Percentiles rank a stretch among this genome's conserved stretches.
phyloP scores from a whole-genome alignment of 768 basidiomycete genomes.

The Psilocybe azurescens region DNA sequence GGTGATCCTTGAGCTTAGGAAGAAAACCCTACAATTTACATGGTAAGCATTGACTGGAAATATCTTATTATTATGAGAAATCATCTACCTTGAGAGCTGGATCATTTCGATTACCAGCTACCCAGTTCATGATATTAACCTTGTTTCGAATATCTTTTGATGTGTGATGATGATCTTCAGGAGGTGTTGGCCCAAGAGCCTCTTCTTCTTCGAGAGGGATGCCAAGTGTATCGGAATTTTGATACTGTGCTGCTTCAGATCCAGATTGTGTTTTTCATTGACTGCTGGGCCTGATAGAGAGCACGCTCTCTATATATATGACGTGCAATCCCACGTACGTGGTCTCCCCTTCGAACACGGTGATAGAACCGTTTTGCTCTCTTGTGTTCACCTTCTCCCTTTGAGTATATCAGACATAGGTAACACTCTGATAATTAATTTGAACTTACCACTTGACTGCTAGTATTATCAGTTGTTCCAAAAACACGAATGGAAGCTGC shows the following conservation, averaged over 20 bases:
- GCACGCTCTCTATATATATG: constrained; percentile 18
- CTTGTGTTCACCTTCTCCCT: constrained; percentile 24
- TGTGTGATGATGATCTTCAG: constrained; percentile 21
- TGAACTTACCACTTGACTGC: constrained; percentile 16
- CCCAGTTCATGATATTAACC: constrained; percentile 16
- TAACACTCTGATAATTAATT: too few species aligned
- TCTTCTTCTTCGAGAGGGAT: constrained; percentile 12
- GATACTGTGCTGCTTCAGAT: neutral
- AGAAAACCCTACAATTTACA: constrained; percentile 28
- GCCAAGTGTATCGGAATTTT: neutral
- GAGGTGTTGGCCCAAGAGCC: constrained; percentile 9
- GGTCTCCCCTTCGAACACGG: constrained; percentile 22
- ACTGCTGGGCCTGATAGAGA: constrained; percentile 17
- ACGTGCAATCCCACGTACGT: constrained; percentile 18
- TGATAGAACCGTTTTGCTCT: constrained; percentile 21
- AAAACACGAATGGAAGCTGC: constrained; percentile 10
- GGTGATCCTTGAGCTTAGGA: constrained; percentile 32
- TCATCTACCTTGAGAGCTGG: constrained; percentile 34
- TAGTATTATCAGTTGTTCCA: constrained; percentile 23
- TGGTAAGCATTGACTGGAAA: neutral
- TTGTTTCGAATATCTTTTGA: constrained; percentile 13
- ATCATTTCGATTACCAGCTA: constrained; percentile 26
- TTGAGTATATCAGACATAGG: neutral
- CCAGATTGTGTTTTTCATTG: constrained; percentile 2
- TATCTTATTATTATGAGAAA: neutral